Evolutionary conservation across 306 rosid genomes (phyloP), one percentile per base, ranked within the genome.

Genomic region (Clitoria ternatea): DNA sequence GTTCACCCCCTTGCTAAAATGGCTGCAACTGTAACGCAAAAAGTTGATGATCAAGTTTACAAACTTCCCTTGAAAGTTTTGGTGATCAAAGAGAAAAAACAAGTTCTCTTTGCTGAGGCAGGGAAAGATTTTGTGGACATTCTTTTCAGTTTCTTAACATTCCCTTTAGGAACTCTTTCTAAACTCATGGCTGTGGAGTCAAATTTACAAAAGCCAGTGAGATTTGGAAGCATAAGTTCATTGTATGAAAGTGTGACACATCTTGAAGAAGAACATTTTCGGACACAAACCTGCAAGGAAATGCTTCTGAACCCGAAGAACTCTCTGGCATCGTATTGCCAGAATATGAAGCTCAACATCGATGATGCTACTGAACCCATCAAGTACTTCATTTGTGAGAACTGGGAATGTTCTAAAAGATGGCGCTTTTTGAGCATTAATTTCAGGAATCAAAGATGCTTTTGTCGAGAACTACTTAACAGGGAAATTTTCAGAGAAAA

Each of bases 271-370:
- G 2, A 64, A 0, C 6, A 2, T 17, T 2, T 78, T 0, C 4
- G 14, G 37, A 4, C 45, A 3, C 20, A 24, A 0, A 6, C 0
- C 0, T 64, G 67, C 4, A 78, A 63, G 20, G 27, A 53, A 19
- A 63, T 71, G 69, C 47, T 54, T 0, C 15, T 78, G 0, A 22
- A 48, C 0, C 79, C 79, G 5, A 66, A 19, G 18, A 66, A 72
- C 23, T 35, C 79, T 0, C 24, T 79, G 74, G 78, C 35, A 35
- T 5, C 8, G 7, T 17, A 71, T 39, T 64, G 69, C 15, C 13
- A 7, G 4, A 5, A 17, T 0, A 19, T 65, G 6, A 78, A 72
- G 14, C 49, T 78, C 1, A 71, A 78, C 5, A 36, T 78, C 0
- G 63, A 78, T 1, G 63, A 65, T 6, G n/a, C n/a, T n/a, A 55